Conservation (phyloP, 176 grass and related monocot genomes). For the Oryza longistaminata region DNA sequence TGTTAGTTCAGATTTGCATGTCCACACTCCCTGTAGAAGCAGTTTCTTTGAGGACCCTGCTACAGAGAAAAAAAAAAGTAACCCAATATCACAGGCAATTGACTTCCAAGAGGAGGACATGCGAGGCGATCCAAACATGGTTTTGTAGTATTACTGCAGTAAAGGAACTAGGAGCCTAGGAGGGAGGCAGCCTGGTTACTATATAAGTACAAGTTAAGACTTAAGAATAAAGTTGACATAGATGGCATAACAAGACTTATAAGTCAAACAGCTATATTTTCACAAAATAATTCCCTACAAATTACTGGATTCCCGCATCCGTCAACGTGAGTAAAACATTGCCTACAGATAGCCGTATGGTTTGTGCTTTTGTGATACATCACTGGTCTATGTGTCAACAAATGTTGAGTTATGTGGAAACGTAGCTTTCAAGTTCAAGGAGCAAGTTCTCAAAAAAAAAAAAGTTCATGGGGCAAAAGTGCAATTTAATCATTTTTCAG, state of each 20-base stretch:
- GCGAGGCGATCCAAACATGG: background rate
- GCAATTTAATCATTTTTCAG: background rate
- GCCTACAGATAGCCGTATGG: background rate
- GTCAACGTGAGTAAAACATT: background rate
- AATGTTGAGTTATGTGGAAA: background rate
- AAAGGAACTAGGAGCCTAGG: background rate
- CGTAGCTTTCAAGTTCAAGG: background rate
- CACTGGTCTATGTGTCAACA: background rate
- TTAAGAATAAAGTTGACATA: background rate
- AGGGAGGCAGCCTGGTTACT: background rate
- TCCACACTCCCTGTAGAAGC: background rate
- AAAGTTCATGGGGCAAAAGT: background rate
- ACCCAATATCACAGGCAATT: constrained; percentile 1
- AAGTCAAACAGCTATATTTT: constrained; percentile 7
- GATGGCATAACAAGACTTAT: background rate
- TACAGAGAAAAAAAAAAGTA: background rate
- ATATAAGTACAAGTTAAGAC: background rate
- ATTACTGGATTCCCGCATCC: background rate
- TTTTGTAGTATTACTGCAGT: background rate
- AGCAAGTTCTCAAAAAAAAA: background rate
- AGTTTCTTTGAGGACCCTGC: background rate
- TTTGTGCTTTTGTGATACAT: background rate
- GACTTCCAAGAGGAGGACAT: background rate
- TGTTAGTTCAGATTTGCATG: background rate
- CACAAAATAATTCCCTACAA: background rate